phyloP scores from a whole-genome alignment of 805 yeast species.

The Clavispora fructus region DNA sequence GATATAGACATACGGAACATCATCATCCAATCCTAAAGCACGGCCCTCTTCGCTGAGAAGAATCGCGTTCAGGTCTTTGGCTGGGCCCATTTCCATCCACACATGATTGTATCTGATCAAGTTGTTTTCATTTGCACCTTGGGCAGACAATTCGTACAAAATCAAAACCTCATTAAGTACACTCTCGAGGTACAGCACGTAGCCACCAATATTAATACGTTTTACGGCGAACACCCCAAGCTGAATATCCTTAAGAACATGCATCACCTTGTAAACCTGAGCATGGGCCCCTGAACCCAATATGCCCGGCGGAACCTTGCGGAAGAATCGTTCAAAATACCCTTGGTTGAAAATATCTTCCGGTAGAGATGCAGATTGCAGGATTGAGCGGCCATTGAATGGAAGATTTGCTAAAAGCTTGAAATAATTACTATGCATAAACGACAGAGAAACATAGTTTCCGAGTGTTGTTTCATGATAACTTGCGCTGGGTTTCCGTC shows the following conservation, averaged over 20 bases:
- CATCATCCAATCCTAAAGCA: conserved; percentile 13
- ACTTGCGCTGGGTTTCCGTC: background rate
- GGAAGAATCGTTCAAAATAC: conserved; percentile 70
- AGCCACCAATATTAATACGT: conserved; percentile 78
- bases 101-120: conserved; percentile 85
- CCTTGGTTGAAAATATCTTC: conserved; percentile 71
- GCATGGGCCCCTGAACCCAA: conserved; percentile 86
- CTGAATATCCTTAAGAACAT: conserved; percentile 62
- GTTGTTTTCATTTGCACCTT: conserved; percentile 45
- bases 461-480: background rate
- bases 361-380: conserved; percentile 30
- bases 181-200: conserved; percentile 59
- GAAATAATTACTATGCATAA: conserved; percentile 35
- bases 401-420: conserved; percentile 28
- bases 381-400: background rate
- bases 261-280: conserved; percentile 78
- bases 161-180: conserved; percentile 77
- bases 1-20: conserved; percentile 69
- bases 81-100: conserved; percentile 74
- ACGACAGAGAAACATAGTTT: conserved; percentile 8
- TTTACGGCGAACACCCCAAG: conserved; percentile 82
- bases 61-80: conserved; percentile 37
- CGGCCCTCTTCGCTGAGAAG: conserved; percentile 13
- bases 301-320: conserved; percentile 42
- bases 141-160: conserved; percentile 46